A percentile compares a stretch with the other conserved stretches of the same genome.
Evolutionary conservation across 768 basidiomycete species (phyloP).

Genomic region (Russula compacta): DNA sequence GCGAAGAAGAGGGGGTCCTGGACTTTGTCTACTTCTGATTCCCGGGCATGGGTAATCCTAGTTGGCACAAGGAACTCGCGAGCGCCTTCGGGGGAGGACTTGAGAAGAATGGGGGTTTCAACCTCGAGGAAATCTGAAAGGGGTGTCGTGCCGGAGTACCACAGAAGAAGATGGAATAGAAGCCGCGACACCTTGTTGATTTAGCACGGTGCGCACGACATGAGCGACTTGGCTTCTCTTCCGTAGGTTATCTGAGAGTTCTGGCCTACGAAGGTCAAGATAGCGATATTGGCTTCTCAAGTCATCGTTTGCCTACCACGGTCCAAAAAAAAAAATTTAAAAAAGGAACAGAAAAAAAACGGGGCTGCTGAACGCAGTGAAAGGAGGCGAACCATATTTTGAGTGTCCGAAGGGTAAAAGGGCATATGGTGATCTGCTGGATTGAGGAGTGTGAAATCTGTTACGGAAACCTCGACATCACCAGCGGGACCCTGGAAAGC

Average conservation of each 20-base stretch:
- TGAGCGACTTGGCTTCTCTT: slow-evolving; percentile 78
- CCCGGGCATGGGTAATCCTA: slow-evolving; percentile 1
- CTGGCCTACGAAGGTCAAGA: slow-evolving; percentile 76
- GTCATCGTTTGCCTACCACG: slow-evolving; percentile 69
- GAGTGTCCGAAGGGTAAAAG: slow-evolving; percentile 74
- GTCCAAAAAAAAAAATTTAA: too few species aligned
- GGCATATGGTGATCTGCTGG: slow-evolving; percentile 63
- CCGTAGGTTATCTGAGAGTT: slow-evolving; percentile 68
- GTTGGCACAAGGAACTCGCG: slow-evolving; percentile 48
- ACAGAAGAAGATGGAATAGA: slow-evolving; percentile 15
- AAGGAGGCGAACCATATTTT: slow-evolving; percentile 52
- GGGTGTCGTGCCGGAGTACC: slow-evolving; percentile 14
- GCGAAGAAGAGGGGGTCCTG: slow-evolving; percentile 64
- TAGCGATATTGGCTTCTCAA: slow-evolving; percentile 77
- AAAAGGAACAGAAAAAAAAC: slow-evolving; percentile 3
- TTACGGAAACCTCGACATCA: slow-evolving; percentile 72
- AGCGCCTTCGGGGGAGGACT: slow-evolving; percentile 91
- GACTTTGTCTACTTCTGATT: slow-evolving; percentile 23
- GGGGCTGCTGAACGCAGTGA: background rate
- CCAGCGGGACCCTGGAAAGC: slow-evolving; percentile 48
- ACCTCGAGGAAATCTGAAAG: slow-evolving; percentile 79
- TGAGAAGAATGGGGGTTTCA: slow-evolving; percentile 85
- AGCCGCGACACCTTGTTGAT: slow-evolving; percentile 52
- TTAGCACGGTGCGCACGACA: slow-evolving; percentile 60
- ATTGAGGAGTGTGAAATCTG: slow-evolving; percentile 67